Conservation (phyloP, 208 protist genomes). For the Trypanosoma lewisi region DNA sequence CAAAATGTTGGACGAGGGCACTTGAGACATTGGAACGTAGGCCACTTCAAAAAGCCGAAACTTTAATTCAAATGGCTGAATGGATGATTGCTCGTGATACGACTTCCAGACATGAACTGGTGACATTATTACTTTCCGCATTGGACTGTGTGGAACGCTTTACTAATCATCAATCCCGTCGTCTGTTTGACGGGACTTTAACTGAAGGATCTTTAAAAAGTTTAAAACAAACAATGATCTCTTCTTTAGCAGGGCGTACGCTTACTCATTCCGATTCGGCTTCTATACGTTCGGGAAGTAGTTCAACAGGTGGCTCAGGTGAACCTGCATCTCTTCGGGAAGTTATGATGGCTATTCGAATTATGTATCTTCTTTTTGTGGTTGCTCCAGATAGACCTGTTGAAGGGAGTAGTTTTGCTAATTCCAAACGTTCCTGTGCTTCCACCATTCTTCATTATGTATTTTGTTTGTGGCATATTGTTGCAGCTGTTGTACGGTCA, state of each 20-base stretch:
- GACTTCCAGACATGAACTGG: slow-evolving; percentile 26
- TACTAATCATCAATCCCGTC: not conserved
- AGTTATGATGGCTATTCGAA: slow-evolving; percentile 31
- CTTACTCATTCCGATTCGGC: not conserved
- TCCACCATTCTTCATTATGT: slow-evolving; percentile 71
- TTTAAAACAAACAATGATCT: slow-evolving; percentile 13
- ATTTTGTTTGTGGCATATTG: slow-evolving; percentile 50
- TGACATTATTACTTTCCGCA: slow-evolving; percentile 30
- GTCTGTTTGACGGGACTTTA: not conserved
- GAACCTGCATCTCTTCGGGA: slow-evolving; percentile 26
- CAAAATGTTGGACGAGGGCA: slow-evolving; percentile 47
- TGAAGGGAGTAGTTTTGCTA: slow-evolving; percentile 1
- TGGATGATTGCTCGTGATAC: slow-evolving; percentile 25
- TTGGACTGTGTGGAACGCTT: slow-evolving; percentile 33
- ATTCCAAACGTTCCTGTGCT: slow-evolving; percentile 35
- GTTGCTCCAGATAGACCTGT: slow-evolving; percentile 13
- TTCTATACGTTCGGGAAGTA: not conserved
- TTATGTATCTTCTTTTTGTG: slow-evolving; percentile 39
- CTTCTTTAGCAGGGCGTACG: slow-evolving; percentile 14
- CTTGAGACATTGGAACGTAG: slow-evolving; percentile 35
- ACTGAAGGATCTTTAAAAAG: not conserved
- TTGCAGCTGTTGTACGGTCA: slow-evolving; percentile 2
- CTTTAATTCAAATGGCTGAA: slow-evolving; percentile 39
- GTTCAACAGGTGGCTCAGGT: not conserved
- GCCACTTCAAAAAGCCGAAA: slow-evolving; percentile 40